A percentile compares a stretch with the other conserved stretches of the same genome.
Conservation (phyloP, 768 basidiomycete genomes). For the Lentinula detonsa region DNA sequence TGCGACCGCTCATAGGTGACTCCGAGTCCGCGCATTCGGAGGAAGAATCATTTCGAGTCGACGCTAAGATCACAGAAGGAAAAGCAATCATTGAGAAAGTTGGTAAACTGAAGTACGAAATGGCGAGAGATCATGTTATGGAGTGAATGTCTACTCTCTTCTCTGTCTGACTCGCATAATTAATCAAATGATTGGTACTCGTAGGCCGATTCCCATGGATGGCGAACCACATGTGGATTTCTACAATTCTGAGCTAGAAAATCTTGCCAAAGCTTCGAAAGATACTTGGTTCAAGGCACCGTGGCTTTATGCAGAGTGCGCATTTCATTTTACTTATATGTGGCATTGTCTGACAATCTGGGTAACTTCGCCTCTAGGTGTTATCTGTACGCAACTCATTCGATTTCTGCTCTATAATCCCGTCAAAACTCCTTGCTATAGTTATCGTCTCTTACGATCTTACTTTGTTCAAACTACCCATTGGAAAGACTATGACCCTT, state of each 20-base stretch:
- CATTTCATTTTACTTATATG: constrained; percentile 11
- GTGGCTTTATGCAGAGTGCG: constrained; percentile 96
- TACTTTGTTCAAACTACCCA: constrained; percentile 60
- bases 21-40: constrained; percentile 10
- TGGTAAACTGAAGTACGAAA: constrained; percentile 80
- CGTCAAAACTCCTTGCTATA: constrained; percentile 19
- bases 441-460: constrained; percentile 79
- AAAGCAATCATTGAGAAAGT: constrained; percentile 69
- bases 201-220: constrained; percentile 68
- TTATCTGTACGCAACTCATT: constrained; percentile 49
- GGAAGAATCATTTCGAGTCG: constrained; percentile 11
- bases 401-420: background rate
- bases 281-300: constrained; percentile 89
- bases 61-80: constrained; percentile 62
- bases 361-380: constrained; percentile 38
- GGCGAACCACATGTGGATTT: constrained; percentile 59
- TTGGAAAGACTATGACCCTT: constrained; percentile 83
- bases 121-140: constrained; percentile 69
- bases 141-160: constrained; percentile 38
- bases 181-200: background rate
- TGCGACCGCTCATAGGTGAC: constrained; percentile 13
- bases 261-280: constrained; percentile 36
- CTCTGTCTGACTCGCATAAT: background rate
- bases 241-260: constrained; percentile 74
- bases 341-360: background rate